Evolutionary conservation across 805 yeast species (phyloP).

Genomic region (Ogataea pini): DNA sequence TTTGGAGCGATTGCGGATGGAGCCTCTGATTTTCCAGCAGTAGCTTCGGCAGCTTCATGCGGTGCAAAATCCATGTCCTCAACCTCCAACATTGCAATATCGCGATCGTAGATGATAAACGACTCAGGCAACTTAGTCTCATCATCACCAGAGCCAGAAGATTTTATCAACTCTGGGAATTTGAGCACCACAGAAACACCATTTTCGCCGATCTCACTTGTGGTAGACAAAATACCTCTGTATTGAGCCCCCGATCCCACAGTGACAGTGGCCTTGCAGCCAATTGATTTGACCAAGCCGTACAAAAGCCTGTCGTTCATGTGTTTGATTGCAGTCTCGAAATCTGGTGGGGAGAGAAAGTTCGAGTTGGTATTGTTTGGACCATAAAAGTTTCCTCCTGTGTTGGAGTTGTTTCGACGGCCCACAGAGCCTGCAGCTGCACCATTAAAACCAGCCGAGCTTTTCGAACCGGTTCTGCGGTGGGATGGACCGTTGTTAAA

Average conservation of each 20-base stretch:
- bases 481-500: constrained; percentile 12
- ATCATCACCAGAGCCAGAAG: constrained; percentile 37
- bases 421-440: background rate
- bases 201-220: constrained; percentile 37
- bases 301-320: constrained; percentile 58
- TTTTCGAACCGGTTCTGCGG: constrained; percentile 30
- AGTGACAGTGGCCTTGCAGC: constrained; percentile 58
- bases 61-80: constrained; percentile 38
- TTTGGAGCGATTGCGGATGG: constrained; percentile 16
- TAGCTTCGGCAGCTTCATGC: background rate
- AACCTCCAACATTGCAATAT: constrained; percentile 51
- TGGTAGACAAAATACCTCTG: constrained; percentile 58
- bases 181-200: constrained; percentile 59
- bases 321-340: constrained; percentile 33
- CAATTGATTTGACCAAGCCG: constrained; percentile 58
- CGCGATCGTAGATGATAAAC: constrained; percentile 49
- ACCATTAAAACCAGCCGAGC: constrained; percentile 14
- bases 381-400: constrained; percentile 5
- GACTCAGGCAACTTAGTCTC: constrained; percentile 43
- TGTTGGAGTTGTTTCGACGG: constrained; percentile 10
- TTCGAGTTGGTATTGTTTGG: constrained; percentile 27
- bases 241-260: constrained; percentile 61
- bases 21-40: constrained; percentile 15
- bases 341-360: constrained; percentile 27
- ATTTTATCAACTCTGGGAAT: constrained; percentile 46